Base-by-base conservation (phyloP, 1,284 basidiomycete genomes). In the Trametes versicolor region DNA sequence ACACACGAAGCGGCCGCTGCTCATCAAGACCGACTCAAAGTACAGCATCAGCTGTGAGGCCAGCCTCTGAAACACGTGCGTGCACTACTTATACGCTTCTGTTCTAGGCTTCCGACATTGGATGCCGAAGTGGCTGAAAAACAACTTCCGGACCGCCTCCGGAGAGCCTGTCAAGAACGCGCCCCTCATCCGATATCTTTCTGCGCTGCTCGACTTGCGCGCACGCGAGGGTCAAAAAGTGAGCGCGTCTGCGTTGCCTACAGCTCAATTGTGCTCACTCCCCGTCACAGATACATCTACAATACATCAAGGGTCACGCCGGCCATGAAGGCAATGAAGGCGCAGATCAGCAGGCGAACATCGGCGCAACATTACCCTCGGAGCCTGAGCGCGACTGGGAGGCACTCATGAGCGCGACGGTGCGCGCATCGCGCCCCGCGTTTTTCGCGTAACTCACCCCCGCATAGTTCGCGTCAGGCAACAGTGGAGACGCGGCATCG, bases 251-350 rank as follows among this genome's bases (percentile, higher is more conserved):
- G 13, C 19, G 9, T 13, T 2, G 8, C 29, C 21, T 12, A 32
- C 29, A 9, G 3, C 27, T 15, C 34, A 32, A 53, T 3, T 9
- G 4, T 27, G 23, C 9, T 43, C n/a, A 32, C 21, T 4, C n/a
- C 27, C 7, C 9, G 21, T 4, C 39, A 15, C 29, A 76, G 75
- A 81, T 93, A 34, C 76, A 76, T 29, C 79, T 95, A 17, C 76
- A 85, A 64, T 83, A 94, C 65, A 91, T 96, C 55, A 83, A 85
- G 58, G 94, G 89, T 0, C 94, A 96, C 70, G 80, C 78, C 3
- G 92, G 92, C 0, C 80, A 87, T 49, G 77, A 77, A 60, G 94
- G 94, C 1, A 96, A 96, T 73, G 93, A 95, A 63, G 88, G 86
- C 60, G 94, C 93, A 0, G 94, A 96, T 75, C 70, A 66, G 29